phyloP scores from a whole-genome alignment of 23 red algal species.

The Gracilaria vermiculophylla region DNA sequence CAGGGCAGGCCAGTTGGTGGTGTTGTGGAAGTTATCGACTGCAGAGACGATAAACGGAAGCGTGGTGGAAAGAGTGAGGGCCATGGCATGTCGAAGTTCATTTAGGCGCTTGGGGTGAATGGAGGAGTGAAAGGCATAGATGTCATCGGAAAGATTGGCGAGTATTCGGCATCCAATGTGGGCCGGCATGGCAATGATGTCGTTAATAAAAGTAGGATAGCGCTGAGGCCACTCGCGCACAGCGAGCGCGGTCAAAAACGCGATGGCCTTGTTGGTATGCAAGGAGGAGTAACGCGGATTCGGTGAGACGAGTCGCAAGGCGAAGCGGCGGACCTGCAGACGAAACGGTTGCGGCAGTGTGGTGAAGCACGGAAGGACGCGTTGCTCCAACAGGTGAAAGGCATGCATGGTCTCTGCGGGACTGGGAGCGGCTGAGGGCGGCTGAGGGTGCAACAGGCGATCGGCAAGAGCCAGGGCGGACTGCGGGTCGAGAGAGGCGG shows the following conservation, averaged over 20 bases:
- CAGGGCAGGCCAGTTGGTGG: background rate
- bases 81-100: conserved; percentile 63
- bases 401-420: background rate
- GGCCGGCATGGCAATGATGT: conserved; percentile 13
- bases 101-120: conserved; percentile 26
- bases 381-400: conserved; percentile 20
- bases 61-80: conserved; percentile 24
- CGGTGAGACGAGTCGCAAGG: background rate
- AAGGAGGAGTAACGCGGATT: conserved; percentile 8
- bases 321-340: background rate
- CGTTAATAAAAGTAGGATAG: conserved; percentile 21
- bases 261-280: conserved; percentile 36
- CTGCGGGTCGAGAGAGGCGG: background rate
- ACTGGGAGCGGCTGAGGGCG: background rate
- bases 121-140: conserved; percentile 20
- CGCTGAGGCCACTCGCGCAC: conserved; percentile 63
- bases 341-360: conserved; percentile 12
- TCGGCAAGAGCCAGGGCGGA: background rate
- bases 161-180: conserved; percentile 30
- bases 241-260: conserved; percentile 35
- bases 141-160: conserved; percentile 35
- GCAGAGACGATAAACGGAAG: conserved; percentile 39
- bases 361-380: conserved; percentile 2
- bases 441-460: background rate
- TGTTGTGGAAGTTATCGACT: conserved; percentile 3